These are phyloP conservation scores for Candida easanensis DNA, from an alignment of 805 yeast genomes.

Conservation along the genomic window DNA sequence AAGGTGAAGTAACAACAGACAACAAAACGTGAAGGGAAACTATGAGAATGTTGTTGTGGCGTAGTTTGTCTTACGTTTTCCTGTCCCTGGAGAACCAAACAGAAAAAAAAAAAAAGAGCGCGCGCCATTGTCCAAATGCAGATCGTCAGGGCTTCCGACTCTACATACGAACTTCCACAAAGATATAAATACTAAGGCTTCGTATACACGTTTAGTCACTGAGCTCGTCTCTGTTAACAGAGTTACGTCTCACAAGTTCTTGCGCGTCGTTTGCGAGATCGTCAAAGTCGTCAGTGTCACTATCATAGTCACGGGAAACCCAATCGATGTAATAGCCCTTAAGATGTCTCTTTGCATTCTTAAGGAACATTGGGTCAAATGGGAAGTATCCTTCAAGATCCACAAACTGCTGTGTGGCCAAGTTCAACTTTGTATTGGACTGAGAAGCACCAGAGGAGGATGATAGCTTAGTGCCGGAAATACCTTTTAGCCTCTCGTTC, in stretches of 20 bases:
- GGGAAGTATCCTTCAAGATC: constrained; percentile 96
- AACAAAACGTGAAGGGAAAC: no score
- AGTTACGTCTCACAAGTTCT: constrained; percentile 23
- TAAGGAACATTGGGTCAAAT: constrained; percentile 84
- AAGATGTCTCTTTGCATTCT: constrained; percentile 53
- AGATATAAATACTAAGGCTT: no score
- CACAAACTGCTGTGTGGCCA: constrained; percentile 74
- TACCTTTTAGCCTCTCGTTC: constrained; percentile 42
- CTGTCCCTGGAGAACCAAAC: no score
- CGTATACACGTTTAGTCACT: constrained; percentile 10
- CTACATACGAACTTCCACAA: no score
- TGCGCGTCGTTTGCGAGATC: constrained; percentile 29
- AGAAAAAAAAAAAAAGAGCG: no score
- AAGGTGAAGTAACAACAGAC: no score
- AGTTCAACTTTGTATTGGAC: constrained; percentile 29
- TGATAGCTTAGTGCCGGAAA: constrained; percentile 29
- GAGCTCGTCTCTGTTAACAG: constrained; percentile 8
- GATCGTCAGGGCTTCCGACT: no score
- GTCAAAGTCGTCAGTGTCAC: constrained; percentile 44
- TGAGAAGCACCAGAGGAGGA: background rate
- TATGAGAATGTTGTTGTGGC: no score
- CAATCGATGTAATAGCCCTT: constrained; percentile 71
- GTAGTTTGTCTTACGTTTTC: no score
- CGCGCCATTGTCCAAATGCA: no score
- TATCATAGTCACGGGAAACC: constrained; percentile 61